A percentile compares a stretch with the other conserved stretches of the same genome.
Conservation (phyloP, 1,139 yeast species). For the Yamadazyma conglobata region DNA sequence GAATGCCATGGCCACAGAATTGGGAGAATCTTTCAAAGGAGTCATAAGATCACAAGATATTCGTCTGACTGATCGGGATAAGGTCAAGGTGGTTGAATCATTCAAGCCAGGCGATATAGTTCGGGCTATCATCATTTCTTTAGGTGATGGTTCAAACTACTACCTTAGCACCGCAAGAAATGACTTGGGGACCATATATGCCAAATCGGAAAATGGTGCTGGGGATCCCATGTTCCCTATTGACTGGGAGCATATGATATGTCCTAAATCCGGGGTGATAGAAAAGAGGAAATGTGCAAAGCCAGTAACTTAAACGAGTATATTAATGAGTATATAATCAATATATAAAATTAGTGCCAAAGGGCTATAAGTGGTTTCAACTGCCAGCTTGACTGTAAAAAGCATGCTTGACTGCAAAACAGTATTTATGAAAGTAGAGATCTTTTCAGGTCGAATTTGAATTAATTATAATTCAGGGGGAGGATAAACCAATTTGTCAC, state of each 20-base stretch:
- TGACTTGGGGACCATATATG: slow-evolving; percentile 92
- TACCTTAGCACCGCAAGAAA: slow-evolving; percentile 86
- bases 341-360: slow-evolving; percentile 1
- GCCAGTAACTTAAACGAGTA: slow-evolving; percentile 44
- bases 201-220: slow-evolving; percentile 63
- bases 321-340: background rate
- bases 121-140: slow-evolving; percentile 73
- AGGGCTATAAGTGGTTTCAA: no score
- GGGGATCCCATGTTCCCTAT: slow-evolving; percentile 85
- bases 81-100: slow-evolving; percentile 71
- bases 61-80: slow-evolving; percentile 86
- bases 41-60: slow-evolving; percentile 85
- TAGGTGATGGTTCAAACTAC: slow-evolving; percentile 93
- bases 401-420: no score
- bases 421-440: no score
- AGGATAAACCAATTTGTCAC: slow-evolving; percentile 32
- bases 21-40: slow-evolving; percentile 91
- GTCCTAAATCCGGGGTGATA: slow-evolving; percentile 65
- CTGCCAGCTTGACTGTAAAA: no score
- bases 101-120: slow-evolving; percentile 90
- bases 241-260: slow-evolving; percentile 95
- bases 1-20: slow-evolving; percentile 52
- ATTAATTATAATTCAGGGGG: slow-evolving; percentile 25
- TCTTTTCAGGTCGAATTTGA: no score
- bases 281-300: slow-evolving; percentile 92